Evolutionary conservation across 345 rosid species (phyloP).

Genomic region (Eucalyptus erythrocorys): DNA sequence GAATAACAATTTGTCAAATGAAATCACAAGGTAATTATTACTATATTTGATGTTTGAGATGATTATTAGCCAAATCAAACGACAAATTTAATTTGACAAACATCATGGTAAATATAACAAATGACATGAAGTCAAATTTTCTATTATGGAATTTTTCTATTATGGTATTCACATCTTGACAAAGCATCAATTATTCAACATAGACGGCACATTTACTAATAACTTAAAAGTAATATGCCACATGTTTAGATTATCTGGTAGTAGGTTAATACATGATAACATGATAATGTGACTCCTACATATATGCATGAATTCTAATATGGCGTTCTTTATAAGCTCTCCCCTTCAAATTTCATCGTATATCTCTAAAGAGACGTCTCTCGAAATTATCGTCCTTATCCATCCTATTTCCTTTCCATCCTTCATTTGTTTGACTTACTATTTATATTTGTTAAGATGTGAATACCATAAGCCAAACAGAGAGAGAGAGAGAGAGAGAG

Average conservation of each 20-base stretch:
- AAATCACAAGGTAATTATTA: background rate
- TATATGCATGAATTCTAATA: background rate
- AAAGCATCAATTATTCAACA: background rate
- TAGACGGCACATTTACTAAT: background rate
- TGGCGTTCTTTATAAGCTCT: background rate
- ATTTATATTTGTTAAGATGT: background rate
- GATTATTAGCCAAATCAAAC: background rate
- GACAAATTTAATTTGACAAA: background rate
- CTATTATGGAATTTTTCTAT: background rate
- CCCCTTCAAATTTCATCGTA: background rate
- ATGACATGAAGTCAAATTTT: background rate
- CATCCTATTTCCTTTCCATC: background rate
- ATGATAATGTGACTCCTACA: background rate
- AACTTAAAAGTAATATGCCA: background rate
- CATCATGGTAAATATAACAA: background rate
- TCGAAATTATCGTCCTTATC: background rate
- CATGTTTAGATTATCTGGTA: background rate
- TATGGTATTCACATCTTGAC: no score
- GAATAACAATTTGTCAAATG: no score
- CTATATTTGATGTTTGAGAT: background rate
- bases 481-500: no score
- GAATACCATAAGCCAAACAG: background rate
- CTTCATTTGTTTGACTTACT: background rate
- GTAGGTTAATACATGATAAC: background rate
- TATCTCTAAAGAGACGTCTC: background rate